Base-by-base conservation (phyloP, 495 filamentous ascomycete genomes). In the Jackrogersella multiformis region DNA sequence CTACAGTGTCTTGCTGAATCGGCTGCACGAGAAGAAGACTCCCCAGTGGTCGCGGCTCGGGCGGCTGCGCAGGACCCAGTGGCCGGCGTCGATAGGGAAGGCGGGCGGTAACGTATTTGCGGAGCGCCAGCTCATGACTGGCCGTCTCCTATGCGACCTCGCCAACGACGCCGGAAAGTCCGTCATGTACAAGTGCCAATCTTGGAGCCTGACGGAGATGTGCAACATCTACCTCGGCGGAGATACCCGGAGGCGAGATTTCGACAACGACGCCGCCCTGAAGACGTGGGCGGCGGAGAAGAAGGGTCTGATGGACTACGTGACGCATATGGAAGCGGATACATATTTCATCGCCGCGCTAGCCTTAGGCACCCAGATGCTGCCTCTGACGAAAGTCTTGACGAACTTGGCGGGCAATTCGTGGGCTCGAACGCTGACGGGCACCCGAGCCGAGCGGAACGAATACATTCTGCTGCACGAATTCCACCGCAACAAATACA, bases 381-480 rank as follows among this genome's bases (percentile, higher is more conserved):
- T 99, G 34, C 91, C 95, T 23, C 84, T 99, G 36, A 96, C 93
- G 13, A 98, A 97, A 74, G 90, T 97, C 36, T 84, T 99, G 59
- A 99, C 95, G 15, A 97, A 99, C 72, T 85, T 98, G 72, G 95
- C 95, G 38, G 95, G 95, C 61, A 99, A 99, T 76, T 98, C 95
- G 9, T 99, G 95, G 95, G 96, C 94, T 54, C 87, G 95, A 73
- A 99, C 95, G 0, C 81, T 99, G 12, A 96, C 91, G 45, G 95
- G 95, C 70, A 99, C 95, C 12, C 89, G 95, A 66, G 95, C 95
- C 2, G 95, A 99, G 78, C 92, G 95, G 8, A 99, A 99, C 77
- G 95, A 99, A 80, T 99, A 97, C 82, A 99, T 99, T 91, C 71
- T 99, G 60, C 87, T 99, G 1, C 95, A 99, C 72, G 94, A 97